phyloP scores from a whole-genome alignment of 257 asterid species.

The Thymus mandschuricus region DNA sequence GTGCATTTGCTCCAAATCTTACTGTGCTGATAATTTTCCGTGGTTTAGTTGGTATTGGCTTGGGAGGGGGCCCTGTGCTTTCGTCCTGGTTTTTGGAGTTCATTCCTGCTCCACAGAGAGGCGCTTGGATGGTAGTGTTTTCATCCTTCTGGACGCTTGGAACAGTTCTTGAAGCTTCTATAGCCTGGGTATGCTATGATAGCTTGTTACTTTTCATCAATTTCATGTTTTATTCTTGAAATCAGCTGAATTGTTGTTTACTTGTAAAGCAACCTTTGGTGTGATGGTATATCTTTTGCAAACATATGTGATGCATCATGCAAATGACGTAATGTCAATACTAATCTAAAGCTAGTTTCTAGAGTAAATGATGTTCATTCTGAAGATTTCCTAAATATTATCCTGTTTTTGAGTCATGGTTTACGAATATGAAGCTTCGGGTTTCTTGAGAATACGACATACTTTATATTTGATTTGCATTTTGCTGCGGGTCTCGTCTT shows the following conservation, averaged over 20 bases:
- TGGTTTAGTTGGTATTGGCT: conserved; percentile 72
- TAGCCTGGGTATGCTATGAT: conserved; percentile 70
- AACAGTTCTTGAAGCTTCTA: conserved; percentile 69
- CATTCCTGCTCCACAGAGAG: conserved; percentile 75
- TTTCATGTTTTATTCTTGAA: conserved; percentile 21
- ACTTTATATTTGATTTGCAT: not conserved
- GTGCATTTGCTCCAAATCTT: conserved; percentile 69
- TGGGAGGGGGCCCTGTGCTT: conserved; percentile 77
- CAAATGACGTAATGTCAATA: not conserved
- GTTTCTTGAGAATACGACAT: not conserved
- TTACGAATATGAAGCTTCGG: conserved; percentile 8
- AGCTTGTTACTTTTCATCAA: conserved; percentile 11
- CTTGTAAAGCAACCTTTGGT: conserved; percentile 18
- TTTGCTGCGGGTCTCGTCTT: not conserved
- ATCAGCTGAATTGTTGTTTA: conserved; percentile 16
- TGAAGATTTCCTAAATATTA: not conserved
- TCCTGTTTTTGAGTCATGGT: not conserved
- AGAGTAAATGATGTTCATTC: not conserved
- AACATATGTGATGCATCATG: conserved; percentile 14
- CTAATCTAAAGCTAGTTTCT: not conserved
- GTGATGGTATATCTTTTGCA: not conserved
- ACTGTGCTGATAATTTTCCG: conserved; percentile 48
- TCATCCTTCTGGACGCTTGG: conserved; percentile 83
- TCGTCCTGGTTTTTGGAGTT: conserved; percentile 82
- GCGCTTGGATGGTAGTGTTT: conserved; percentile 75